phyloP scores from a whole-genome alignment of 2,329 filamentous ascomycete genomes.

The Cladosporium sp. region DNA sequence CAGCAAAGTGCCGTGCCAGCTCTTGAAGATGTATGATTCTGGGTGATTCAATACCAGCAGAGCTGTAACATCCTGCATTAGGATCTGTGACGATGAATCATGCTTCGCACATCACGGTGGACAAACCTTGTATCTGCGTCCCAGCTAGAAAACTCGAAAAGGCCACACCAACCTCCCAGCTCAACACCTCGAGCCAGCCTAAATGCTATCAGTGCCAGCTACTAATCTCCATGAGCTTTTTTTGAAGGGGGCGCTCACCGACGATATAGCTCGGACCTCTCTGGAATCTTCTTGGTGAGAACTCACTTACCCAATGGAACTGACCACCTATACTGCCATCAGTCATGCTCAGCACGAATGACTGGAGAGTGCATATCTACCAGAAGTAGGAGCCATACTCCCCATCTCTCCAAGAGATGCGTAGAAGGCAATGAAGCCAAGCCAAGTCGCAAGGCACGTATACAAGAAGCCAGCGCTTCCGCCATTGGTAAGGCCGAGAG shows the following conservation, averaged over 20 bases:
- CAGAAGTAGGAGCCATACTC: conserved; percentile 2
- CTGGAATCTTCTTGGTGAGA: conserved; percentile 33
- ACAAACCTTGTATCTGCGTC: conserved; percentile 27
- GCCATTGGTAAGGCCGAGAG: conserved; percentile 10
- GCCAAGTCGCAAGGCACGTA: not conserved
- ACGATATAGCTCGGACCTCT: conserved; percentile 25
- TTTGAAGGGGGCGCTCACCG: not conserved
- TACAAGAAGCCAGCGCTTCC: conserved; percentile 4
- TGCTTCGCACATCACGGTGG: not conserved
- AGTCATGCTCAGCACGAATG: not conserved
- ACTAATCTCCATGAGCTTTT: not conserved
- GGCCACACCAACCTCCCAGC: conserved; percentile 22
- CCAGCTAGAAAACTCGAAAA: conserved; percentile 32
- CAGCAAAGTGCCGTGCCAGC: conserved; percentile 31
- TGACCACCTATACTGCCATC: conserved; percentile 27
- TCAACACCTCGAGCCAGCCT: conserved; percentile 23
- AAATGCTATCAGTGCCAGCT: not conserved
- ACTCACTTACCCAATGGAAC: conserved; percentile 36
- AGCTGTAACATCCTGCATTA: conserved; percentile 1
- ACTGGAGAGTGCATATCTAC: not conserved
- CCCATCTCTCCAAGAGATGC: conserved; percentile 15
- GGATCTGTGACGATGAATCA: not conserved
- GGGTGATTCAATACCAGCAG: conserved; percentile 22
- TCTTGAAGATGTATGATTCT: conserved; percentile 20
- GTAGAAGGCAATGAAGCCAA: not conserved